phyloP scores from a whole-genome alignment of 179 eudicot genomes.

The Spinacia oleracea region DNA sequence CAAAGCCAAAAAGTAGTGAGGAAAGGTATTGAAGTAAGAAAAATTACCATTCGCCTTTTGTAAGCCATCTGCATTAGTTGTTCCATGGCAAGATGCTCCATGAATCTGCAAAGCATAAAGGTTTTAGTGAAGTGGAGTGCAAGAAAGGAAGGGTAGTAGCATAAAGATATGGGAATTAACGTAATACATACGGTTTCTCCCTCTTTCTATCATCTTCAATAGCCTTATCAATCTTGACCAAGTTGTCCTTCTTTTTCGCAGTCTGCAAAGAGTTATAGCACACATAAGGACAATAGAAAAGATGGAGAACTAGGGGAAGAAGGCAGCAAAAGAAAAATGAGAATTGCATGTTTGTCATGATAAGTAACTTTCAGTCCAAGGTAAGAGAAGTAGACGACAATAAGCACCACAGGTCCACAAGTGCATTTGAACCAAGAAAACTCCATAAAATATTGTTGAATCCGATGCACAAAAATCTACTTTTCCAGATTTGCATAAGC shows the following conservation, averaged over 20 bases:
- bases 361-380: not conserved
- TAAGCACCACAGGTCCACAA: not conserved
- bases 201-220: slow-evolving; percentile 36
- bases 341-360: not conserved
- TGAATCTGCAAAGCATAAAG: slow-evolving; percentile 37
- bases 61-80: slow-evolving; percentile 57
- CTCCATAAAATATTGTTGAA: not conserved
- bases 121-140: not conserved
- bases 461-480: not conserved
- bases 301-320: not conserved
- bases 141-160: not conserved
- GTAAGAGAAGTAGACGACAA: not conserved
- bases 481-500: slow-evolving; percentile 3
- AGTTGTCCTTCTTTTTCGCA: slow-evolving; percentile 39
- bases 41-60: slow-evolving; percentile 51
- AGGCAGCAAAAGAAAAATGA: not conserved
- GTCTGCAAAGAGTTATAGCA: slow-evolving; percentile 29
- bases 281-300: slow-evolving; percentile 7
- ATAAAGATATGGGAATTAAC: not conserved
- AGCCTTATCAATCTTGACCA: slow-evolving; percentile 44
- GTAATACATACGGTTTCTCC: slow-evolving; percentile 36
- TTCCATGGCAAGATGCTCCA: slow-evolving; percentile 56
- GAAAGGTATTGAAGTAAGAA: not conserved
- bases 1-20: not conserved
- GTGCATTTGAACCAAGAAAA: not conserved